Base-by-base conservation (phyloP, 1,284 basidiomycete genomes). In the Cryptococcus neoformans region DNA sequence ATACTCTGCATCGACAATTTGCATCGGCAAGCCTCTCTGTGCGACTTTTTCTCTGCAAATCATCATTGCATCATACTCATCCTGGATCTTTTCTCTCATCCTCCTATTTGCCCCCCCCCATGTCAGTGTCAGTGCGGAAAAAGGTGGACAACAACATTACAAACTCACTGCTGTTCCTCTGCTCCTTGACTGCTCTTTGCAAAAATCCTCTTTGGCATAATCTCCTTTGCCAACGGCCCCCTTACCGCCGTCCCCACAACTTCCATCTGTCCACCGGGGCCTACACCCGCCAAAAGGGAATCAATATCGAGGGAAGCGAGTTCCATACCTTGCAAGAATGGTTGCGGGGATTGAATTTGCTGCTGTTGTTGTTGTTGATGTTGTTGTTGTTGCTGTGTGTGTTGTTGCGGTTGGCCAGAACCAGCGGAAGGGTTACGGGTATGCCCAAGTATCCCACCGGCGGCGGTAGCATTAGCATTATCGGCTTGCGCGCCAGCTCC, bases 1-100 rank as follows among this genome's bases (percentile, higher is more conserved):
- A 81, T 95, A 97, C 79, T 98, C 95, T 37, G 93, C 94, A 73
- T 96, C 93, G 56, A 96, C 87, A 57, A 99, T 92, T 77, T 94
- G 90, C 95, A 99, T 99, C 14, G 93, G 92, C 69, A 99, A 79
- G 70, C 92, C 90, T 79, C 92, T 89, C 77, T 92, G 90, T 51
- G 85, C 82, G 12, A 96, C 93, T 76, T 98, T 97, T 59, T 83
- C 88, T 73, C 92, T 85, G 69, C 94, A 96, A 57, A 98, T 81
- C 70, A 90, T 87, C 56, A 99, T 80, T 16, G 95, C 95, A 75
- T 95, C 92, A 58, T 87, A 80, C 77, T 99, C 95, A 73, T 99
- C 95, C 68, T 89, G 87, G 57, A 86, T 82, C 80, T 96, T 96
- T 49, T 85, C 80, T 39, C 85, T 80, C 64, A 96, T 81, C 54